These are phyloP conservation scores for Russula vinacea DNA, from an alignment of 768 basidiomycete species.

Conservation along the genomic window DNA sequence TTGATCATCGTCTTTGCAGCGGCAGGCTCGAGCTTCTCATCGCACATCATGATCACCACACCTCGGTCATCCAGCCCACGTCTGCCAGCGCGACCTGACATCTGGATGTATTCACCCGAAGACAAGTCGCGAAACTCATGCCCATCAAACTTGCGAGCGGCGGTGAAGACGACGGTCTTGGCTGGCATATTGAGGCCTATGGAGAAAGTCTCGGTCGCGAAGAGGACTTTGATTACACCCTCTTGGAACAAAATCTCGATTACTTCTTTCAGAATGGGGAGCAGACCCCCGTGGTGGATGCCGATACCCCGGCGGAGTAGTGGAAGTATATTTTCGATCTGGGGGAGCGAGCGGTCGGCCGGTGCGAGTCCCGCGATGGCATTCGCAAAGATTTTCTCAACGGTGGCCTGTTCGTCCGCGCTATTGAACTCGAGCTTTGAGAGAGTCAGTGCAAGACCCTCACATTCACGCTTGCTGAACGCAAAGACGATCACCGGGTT, in stretches of 20 bases:
- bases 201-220: slow-evolving; percentile 98
- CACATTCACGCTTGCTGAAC: slow-evolving; percentile 98
- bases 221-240: slow-evolving; percentile 94
- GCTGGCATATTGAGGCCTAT: slow-evolving; percentile 99
- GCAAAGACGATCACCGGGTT: slow-evolving; percentile 99
- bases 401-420: slow-evolving; percentile 85
- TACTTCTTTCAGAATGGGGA: slow-evolving; percentile 97
- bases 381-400: slow-evolving; percentile 87
- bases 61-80: slow-evolving; percentile 98
- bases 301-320: slow-evolving; percentile 93
- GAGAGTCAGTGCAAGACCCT: slow-evolving; percentile 83
- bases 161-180: slow-evolving; percentile 97
- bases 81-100: slow-evolving; percentile 97
- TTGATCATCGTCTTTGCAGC: slow-evolving; percentile 97
- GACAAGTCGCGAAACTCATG: slow-evolving; percentile 90
- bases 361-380: slow-evolving; percentile 86
- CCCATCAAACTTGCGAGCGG: slow-evolving; percentile 94
- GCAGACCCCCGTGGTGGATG: slow-evolving; percentile 95
- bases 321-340: slow-evolving; percentile 89
- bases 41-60: slow-evolving; percentile 99
- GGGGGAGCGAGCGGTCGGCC: slow-evolving; percentile 86
- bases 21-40: slow-evolving; percentile 92
- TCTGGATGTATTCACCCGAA: slow-evolving; percentile 97
- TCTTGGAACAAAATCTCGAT: slow-evolving; percentile 99
- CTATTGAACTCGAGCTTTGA: slow-evolving; percentile 96